Evolutionary conservation across 176 grass and related monocot species (phyloP), one percentile per base, ranked within the genome.

Genomic region (Bolboschoenus planiculmis): DNA sequence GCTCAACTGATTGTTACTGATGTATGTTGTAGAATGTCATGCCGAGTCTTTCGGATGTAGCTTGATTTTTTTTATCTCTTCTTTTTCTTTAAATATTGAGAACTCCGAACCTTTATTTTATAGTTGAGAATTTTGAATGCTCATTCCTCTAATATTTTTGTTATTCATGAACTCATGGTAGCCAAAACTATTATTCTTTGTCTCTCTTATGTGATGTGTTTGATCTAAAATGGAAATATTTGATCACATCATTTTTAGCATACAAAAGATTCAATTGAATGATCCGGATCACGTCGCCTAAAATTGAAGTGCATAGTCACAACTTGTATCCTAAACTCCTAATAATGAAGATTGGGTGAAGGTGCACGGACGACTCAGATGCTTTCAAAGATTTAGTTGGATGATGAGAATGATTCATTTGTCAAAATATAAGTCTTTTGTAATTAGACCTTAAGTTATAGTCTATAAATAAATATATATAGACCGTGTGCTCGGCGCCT

Each of bases 121-220:
- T 47, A 51, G 54, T 31, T 82, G 80, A 82, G 80, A 82, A 82
- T 82, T 82, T 82, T 82, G 80, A 48, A 82, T 60, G 79, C 59
- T 76, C 44, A 51, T 48, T 76, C 14, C 14, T 31, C 26, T 76
- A 76, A 51, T 76, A 18, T 51, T 50, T 35, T 31, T 76, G 72
- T 53, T 76, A 76, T 51, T 51, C 42, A 16, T 76, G 4, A 76
- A 75, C 33, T 44, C 48, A 27, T 40, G 20, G n/a, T 23, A 44
- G 67, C 67, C 67, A 72, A 27, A 47, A 4, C 40, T 73, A 3
- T 42, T 48, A 15, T 29, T 75, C 10, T 29, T 29, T 14, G 20
- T 79, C n/a, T 57, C 30, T n/a, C n/a, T 57, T 57, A 23, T 23
- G 55, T 24, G n/a, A 57, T 57, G n/a, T 11, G 21, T 58, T 58